Evolutionary conservation across 345 rosid genomes (phyloP).

Genomic region (Hibiscus tridactylites): DNA sequence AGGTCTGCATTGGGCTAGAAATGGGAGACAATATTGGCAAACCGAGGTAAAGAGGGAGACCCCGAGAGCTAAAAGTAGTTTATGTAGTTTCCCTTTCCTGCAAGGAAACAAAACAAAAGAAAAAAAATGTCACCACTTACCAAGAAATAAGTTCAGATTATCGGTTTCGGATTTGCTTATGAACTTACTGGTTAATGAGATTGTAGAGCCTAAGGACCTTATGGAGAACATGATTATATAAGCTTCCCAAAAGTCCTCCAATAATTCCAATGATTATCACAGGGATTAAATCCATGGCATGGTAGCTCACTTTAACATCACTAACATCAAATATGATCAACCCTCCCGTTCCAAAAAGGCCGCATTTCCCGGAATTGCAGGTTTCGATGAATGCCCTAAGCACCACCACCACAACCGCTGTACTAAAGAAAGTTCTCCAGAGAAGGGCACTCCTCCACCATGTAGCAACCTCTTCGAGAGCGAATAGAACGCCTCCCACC

Average conservation of each 20-base stretch:
- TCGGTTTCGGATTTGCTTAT: not conserved
- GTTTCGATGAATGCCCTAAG: conserved; percentile 75
- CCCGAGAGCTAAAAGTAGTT: too few relatives aligned
- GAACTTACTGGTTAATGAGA: conserved; percentile 74
- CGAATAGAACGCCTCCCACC: too few relatives aligned
- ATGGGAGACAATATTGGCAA: too few relatives aligned
- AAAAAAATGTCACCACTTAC: not conserved
- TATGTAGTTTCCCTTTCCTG: too few relatives aligned
- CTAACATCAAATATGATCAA: not conserved
- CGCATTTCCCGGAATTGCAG: conserved; percentile 71
- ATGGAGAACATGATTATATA: too few relatives aligned
- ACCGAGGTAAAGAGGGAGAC: too few relatives aligned
- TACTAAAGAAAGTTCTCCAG: conserved; percentile 90
- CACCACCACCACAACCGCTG: conserved; percentile 75
- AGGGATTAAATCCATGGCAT: too few relatives aligned
- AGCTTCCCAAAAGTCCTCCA: too few relatives aligned
- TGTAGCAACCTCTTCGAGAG: conserved; percentile 30
- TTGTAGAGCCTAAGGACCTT: conserved; percentile 38
- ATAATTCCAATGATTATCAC: too few relatives aligned
- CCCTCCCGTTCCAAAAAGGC: conserved; percentile 83
- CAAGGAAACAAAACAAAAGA: too few relatives aligned
- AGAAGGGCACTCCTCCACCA: conserved; percentile 97
- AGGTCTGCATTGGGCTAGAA: too few relatives aligned
- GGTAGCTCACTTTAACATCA: too few relatives aligned
- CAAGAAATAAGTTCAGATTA: not conserved